Conservation (phyloP, 257 asterid species). For the Petrea volubilis region DNA sequence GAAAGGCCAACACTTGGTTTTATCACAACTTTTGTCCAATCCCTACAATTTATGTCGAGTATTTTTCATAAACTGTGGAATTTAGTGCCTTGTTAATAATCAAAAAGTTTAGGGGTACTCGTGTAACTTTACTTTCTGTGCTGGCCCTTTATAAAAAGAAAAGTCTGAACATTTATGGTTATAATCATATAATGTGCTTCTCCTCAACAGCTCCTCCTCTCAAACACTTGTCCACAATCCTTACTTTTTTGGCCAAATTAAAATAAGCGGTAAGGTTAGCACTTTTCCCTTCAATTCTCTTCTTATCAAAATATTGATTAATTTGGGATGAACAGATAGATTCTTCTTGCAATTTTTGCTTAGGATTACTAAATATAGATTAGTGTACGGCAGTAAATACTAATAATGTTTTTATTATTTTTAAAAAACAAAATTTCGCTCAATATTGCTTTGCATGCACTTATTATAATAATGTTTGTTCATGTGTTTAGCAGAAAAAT, state of each 20-base stretch:
- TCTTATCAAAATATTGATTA: background rate
- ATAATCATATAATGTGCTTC: background rate
- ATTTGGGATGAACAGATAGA: background rate
- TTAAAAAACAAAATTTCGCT: background rate
- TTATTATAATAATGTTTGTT: background rate
- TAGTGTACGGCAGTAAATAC: no score
- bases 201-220: background rate
- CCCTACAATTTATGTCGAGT: slow-evolving; percentile 25
- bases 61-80: slow-evolving; percentile 23
- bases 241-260: background rate
- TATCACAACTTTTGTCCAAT: slow-evolving; percentile 28
- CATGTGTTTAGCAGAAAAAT: background rate
- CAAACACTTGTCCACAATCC: background rate
- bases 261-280: slow-evolving; percentile 11
- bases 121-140: slow-evolving; percentile 28
- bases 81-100: slow-evolving; percentile 11
- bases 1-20: slow-evolving; percentile 28
- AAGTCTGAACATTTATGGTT: slow-evolving; percentile 24
- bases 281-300: background rate
- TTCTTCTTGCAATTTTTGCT: background rate
- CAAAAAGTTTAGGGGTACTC: slow-evolving; percentile 31
- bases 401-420: background rate
- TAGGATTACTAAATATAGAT: no score
- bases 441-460: background rate
- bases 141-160: slow-evolving; percentile 31